These are phyloP conservation scores for Blumeria graminis DNA, from an alignment of 2,329 filamentous ascomycete genomes.

Conservation along the genomic window DNA sequence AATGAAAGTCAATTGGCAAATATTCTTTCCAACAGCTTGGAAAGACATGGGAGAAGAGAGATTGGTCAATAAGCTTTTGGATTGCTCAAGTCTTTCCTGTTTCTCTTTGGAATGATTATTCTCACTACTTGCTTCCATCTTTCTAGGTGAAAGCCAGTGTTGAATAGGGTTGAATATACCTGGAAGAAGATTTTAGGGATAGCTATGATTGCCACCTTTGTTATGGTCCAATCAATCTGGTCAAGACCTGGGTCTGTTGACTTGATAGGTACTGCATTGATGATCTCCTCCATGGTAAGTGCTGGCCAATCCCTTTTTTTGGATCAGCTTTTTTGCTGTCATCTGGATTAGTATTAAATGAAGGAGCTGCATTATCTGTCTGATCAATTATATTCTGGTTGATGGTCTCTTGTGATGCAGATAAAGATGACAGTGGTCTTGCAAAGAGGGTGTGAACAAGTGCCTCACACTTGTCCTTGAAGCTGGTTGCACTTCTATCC, in stretches of 20 bases:
- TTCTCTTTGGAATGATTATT: slow-evolving; percentile 1
- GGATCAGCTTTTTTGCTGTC: too few species aligned
- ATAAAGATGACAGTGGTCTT: too few species aligned
- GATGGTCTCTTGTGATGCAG: too few species aligned
- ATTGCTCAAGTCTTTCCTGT: background rate
- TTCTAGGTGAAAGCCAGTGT: background rate
- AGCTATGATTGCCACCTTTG: background rate
- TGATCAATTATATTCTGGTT: too few species aligned
- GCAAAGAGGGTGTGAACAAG: too few species aligned
- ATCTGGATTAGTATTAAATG: too few species aligned
- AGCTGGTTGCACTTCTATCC: too few species aligned
- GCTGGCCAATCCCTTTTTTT: background rate
- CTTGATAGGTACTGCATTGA: background rate
- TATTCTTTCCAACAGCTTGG: background rate
- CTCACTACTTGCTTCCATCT: slow-evolving; percentile 1
- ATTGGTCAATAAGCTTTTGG: slow-evolving; percentile 1
- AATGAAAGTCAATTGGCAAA: background rate
- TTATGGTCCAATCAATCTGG: background rate
- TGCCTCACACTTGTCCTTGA: too few species aligned
- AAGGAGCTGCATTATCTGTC: too few species aligned
- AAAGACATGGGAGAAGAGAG: background rate
- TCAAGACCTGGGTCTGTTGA: background rate
- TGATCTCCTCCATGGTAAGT: background rate
- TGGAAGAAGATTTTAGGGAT: background rate
- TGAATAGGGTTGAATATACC: background rate